Evolutionary conservation across 2,329 filamentous ascomycete species (phyloP), one percentile per base, ranked within the genome.

Genomic region (Colletotrichum navitas): DNA sequence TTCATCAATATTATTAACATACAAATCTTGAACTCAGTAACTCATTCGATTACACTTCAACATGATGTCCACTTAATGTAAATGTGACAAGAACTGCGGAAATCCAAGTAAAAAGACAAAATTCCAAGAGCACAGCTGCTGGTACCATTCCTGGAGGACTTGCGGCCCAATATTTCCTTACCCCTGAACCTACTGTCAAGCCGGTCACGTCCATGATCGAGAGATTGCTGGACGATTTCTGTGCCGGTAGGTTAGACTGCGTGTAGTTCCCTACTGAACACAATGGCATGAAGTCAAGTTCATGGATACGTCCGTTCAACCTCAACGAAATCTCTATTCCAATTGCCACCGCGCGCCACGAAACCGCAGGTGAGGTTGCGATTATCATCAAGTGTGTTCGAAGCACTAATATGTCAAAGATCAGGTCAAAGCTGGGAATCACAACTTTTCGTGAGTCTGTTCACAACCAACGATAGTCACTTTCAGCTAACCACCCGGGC

Each of bases 351-450:
- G 83, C 90, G 1, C 82, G 88, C 8, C 89, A 90, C 0, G 79
- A 80, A 7, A 87, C 80, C 0, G 81, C 84, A 10, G 77, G 85
- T 18, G 87, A 91, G 66, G 85, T 91, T 1, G 84, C 88, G 1
- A 84, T 80, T 29, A 85, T 88, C 8, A 83, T 92, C 45, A 84
- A 85, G 59, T 92, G 90, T 76, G 90, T 3, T 80, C 77, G 2
- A 72, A 83, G 41, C 80, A 82, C 69, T 80, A n/a, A n/a, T n/a
- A 80, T 8, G 77, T 87, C 63, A 86, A 87, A 73, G 88, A 92
- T 0, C 89, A 91, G 76, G 86, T 90, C 18, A 87, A 84, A 74
- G 89, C 88, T 2, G 90, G 90, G 4, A 90, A 90, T 0, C 90
- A 92, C 75, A 91, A 88, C 0, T 92, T 89, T 74, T 89, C 82